Conservation (phyloP, 2,329 filamentous ascomycete genomes). For the Epichloe festucae region DNA sequence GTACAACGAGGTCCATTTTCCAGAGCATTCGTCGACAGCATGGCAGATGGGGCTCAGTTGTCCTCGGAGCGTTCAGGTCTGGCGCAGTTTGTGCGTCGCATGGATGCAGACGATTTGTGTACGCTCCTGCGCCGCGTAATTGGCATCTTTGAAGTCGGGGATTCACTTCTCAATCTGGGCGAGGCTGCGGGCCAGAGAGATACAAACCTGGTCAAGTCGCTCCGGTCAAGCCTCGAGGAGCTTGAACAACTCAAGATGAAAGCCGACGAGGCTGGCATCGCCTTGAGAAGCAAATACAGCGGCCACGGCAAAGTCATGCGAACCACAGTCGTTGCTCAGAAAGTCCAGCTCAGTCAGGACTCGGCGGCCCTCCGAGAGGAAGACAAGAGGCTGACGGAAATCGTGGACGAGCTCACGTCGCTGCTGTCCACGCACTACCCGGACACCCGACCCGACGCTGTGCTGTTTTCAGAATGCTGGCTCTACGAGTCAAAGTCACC, state of each 20-base stretch:
- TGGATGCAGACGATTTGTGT: conserved; percentile 24
- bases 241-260: conserved; percentile 33
- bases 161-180: conserved; percentile 21
- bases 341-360: conserved; percentile 67
- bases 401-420: conserved; percentile 39
- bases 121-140: conserved; percentile 15
- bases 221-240: conserved; percentile 30
- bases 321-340: conserved; percentile 69
- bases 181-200: conserved; percentile 20
- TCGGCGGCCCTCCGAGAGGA: conserved; percentile 56
- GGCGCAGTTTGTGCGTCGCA: conserved; percentile 45
- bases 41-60: conserved; percentile 40
- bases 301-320: conserved; percentile 56
- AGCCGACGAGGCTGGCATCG: conserved; percentile 30
- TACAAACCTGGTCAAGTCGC: conserved; percentile 17
- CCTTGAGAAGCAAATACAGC: conserved; percentile 63
- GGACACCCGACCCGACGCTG: conserved; percentile 18
- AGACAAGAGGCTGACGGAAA: conserved; percentile 55
- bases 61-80: conserved; percentile 38
- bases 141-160: conserved; percentile 21
- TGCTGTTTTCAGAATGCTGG: conserved; percentile 60
- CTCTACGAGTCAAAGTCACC: conserved; percentile 61
- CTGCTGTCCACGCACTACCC: conserved; percentile 15
- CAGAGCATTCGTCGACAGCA: conserved; percentile 46
- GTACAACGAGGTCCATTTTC: conserved; percentile 30